Base-by-base conservation (phyloP, 2,329 filamentous ascomycete genomes). In the Hawksworthiomyces lignivorus region DNA sequence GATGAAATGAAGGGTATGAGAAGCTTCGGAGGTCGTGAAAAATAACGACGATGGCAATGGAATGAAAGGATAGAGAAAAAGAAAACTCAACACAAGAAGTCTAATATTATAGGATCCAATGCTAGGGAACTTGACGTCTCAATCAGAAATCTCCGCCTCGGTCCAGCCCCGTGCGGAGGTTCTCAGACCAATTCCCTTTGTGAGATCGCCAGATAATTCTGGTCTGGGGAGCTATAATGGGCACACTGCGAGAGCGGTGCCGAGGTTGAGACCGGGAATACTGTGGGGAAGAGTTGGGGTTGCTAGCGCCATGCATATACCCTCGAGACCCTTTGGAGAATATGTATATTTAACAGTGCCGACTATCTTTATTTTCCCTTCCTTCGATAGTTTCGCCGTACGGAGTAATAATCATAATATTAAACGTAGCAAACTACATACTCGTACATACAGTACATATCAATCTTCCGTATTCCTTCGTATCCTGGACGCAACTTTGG, bases 191-290 rank as follows among this genome's bases (percentile, higher is more conserved):
- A 6, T 6, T 33, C 15, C 14, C 27, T 21, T 19, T 33, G 34
- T 24, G 36, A 32, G 10, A 39, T 44, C 42, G 31, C 45, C 38
- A 38, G 35, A 39, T 31, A 26, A 5, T 31, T 43, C n/a, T 41
- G 31, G 24, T 19, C 27, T 6, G 28, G 12, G 10, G 26, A 31
- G 27, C 21, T 19, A 15, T 8, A 29, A 27, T 38, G 35, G 34
- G 32, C 35, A 20, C 29, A 34, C 11, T 29, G 17, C 21, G 29
- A 30, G 12, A 31, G 33, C 33, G 41, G 36, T 41, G 39, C 45
- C 45, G 45, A 47, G 45, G 45, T 47, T 22, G 38, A 44, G 29
- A 12, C 28, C 44, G 33, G 44, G 27, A 34, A 14, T 18, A 20
- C 31, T 37, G 45, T 47, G 45, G 41, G 45, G 45, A n/a, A n/a